Conservation (phyloP, 257 asterid genomes). For the Haberlea rhodopensis region DNA sequence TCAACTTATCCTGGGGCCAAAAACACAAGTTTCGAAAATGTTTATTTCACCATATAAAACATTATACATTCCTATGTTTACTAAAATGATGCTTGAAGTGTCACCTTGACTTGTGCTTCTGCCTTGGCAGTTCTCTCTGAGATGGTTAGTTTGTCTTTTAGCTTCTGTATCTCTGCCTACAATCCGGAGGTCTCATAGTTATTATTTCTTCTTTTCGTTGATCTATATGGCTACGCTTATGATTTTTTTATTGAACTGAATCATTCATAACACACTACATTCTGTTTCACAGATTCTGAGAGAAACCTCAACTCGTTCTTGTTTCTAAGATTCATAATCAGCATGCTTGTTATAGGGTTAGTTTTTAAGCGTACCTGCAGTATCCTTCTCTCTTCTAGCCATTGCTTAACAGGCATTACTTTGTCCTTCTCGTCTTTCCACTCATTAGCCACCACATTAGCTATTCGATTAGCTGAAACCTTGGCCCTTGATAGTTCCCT, state of each 20-base stretch:
- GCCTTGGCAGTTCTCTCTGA: slow-evolving; percentile 79
- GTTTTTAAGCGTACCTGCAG: slow-evolving; percentile 48
- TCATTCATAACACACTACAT: slow-evolving; percentile 2
- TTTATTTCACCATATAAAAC: slow-evolving; percentile 10
- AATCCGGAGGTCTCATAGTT: slow-evolving; percentile 13
- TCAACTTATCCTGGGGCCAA: slow-evolving; percentile 71
- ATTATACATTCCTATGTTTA: no score
- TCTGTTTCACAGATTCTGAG: not conserved
- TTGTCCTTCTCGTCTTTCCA: slow-evolving; percentile 90
- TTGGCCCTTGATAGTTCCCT: slow-evolving; percentile 82
- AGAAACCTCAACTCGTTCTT: not conserved
- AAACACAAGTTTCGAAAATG: slow-evolving; percentile 18
- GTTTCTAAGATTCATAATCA: not conserved
- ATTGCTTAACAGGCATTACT: slow-evolving; percentile 93
- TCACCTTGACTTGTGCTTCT: slow-evolving; percentile 83
- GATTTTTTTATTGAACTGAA: no score
- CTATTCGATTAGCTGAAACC: slow-evolving; percentile 82
- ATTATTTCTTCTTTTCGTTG: no score
- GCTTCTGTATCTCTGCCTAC: slow-evolving; percentile 78
- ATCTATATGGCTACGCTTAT: no score
- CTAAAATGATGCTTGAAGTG: slow-evolving; percentile 8
- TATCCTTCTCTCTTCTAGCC: slow-evolving; percentile 88
- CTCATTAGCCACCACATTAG: slow-evolving; percentile 78
- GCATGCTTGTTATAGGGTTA: not conserved
- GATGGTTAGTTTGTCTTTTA: slow-evolving; percentile 63